Evolutionary conservation across 768 basidiomycete species (phyloP).

Genomic region (Mycena alexandri): DNA sequence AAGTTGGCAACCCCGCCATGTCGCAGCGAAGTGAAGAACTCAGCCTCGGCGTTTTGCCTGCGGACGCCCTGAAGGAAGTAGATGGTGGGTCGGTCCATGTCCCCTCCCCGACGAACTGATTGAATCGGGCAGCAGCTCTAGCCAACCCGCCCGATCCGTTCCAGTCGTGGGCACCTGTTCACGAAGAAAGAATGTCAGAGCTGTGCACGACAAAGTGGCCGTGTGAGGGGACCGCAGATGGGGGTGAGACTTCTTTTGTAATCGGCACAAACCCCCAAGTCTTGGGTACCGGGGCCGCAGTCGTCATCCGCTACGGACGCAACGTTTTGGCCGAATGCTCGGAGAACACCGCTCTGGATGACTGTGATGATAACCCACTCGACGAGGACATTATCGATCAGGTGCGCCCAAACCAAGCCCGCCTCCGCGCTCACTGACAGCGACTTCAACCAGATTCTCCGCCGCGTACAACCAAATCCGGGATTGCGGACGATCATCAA

Average conservation of each 20-base stretch:
- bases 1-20: too few species aligned
- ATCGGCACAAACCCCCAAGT: conserved; percentile 13
- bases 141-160: too few species aligned
- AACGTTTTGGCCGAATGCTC: conserved; percentile 10
- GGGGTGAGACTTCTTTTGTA: conserved; percentile 1
- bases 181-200: too few species aligned
- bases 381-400: neutral
- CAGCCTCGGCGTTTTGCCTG: too few species aligned
- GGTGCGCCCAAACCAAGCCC: conserved; percentile 2
- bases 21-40: too few species aligned
- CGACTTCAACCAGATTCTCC: conserved; percentile 12
- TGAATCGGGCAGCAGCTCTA: too few species aligned
- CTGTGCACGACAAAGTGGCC: too few species aligned
- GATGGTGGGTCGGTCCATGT: too few species aligned
- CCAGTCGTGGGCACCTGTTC: too few species aligned
- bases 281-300: conserved; percentile 16
- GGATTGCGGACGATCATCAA: conserved; percentile 1
- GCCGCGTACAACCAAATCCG: conserved; percentile 2
- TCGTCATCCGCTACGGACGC: neutral
- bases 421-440: neutral
- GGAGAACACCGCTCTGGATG: conserved; percentile 17
- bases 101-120: too few species aligned
- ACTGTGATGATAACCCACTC: neutral
- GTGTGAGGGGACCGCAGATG: neutral
- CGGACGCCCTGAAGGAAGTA: too few species aligned